phyloP scores from a whole-genome alignment of 2,329 filamentous ascomycete species.

The Celoporthe dispersa region DNA sequence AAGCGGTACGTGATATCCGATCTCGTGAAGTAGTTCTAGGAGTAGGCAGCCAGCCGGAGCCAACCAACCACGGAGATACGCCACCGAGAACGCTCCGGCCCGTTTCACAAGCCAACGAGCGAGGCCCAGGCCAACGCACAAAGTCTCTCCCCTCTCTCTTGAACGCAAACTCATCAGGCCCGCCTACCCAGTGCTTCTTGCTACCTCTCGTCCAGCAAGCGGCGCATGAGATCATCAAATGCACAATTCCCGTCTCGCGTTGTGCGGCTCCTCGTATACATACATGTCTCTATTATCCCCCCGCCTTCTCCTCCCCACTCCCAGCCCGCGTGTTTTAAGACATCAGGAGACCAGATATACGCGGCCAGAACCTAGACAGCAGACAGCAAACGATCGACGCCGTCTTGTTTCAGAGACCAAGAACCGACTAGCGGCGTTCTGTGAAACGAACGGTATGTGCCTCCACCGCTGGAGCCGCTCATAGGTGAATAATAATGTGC shows the following conservation, averaged over 20 bases:
- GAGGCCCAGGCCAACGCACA: background rate
- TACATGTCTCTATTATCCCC: background rate
- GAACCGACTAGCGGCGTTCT: background rate
- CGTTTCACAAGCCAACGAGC: slow-evolving; percentile 1
- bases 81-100: background rate
- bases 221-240: background rate
- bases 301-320: background rate
- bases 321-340: background rate
- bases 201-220: background rate
- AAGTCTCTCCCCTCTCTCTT: background rate
- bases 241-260: background rate
- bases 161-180: no score
- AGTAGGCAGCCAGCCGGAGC: background rate
- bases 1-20: background rate
- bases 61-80: no score
- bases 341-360: background rate
- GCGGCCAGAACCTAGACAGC: background rate
- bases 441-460: background rate
- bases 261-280: background rate
- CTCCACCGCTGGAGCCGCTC: background rate
- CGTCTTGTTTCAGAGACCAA: background rate
- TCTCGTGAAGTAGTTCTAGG: background rate
- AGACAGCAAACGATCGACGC: slow-evolving; percentile 17
- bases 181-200: background rate
- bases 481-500: no score